These are phyloP conservation scores for Kodamaea arcana DNA, from an alignment of 1,139 yeast genomes.

Conservation along the genomic window DNA sequence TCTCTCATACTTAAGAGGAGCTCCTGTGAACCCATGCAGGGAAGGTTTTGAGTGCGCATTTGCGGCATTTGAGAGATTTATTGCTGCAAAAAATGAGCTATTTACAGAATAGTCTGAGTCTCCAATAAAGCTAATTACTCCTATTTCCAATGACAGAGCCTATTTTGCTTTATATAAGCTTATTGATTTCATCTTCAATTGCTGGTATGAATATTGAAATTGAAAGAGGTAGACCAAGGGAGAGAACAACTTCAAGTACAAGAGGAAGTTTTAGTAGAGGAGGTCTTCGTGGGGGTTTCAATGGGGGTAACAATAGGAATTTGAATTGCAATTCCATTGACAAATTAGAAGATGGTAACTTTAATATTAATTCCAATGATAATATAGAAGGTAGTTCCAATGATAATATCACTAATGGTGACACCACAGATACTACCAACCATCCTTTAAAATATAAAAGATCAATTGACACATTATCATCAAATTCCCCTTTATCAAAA, in stretches of 20 bases:
- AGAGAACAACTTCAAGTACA: neutral
- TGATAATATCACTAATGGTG: too few species aligned
- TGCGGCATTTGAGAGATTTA: neutral
- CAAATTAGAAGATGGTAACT: too few species aligned
- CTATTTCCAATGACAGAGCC: neutral
- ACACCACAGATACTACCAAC: too few species aligned
- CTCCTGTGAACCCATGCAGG: slow-evolving; percentile 2
- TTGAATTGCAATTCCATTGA: too few species aligned
- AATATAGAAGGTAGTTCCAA: too few species aligned
- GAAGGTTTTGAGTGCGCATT: neutral
- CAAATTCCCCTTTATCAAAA: neutral
- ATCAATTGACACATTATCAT: neutral
- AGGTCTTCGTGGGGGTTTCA: too few species aligned
- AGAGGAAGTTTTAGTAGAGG: neutral
- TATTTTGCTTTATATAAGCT: neutral
- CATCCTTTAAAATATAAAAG: too few species aligned
- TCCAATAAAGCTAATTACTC: too few species aligned
- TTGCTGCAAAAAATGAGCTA: neutral
- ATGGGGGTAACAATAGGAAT: too few species aligned
- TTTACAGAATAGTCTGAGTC: too few species aligned
- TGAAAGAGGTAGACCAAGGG: neutral
- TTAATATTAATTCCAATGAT: too few species aligned
- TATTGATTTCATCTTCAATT: neutral
- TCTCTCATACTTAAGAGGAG: too few species aligned
- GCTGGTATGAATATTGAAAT: neutral